Evolutionary conservation across 2,329 filamentous ascomycete genomes (phyloP).

Genomic region (Dactylellina parvicollis): DNA sequence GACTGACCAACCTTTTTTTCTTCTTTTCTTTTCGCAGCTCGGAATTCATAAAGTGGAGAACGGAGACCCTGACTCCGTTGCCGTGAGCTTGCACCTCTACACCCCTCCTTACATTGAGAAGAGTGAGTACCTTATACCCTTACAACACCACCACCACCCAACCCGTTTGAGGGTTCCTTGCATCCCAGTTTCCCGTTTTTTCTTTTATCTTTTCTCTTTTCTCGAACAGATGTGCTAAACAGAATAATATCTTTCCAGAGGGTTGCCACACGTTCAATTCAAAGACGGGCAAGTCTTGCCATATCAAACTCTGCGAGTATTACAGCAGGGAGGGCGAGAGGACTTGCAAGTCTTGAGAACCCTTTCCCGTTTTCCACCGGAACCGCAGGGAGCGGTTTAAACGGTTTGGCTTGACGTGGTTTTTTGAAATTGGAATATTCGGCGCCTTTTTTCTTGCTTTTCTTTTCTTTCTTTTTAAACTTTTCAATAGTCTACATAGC

Average conservation of each 20-base stretch:
- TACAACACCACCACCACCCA: too few species aligned
- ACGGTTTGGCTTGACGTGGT: too few species aligned
- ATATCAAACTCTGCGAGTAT: constrained; percentile 66
- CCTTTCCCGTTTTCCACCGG: neutral
- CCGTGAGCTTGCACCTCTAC: constrained; percentile 72
- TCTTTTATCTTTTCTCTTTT: neutral
- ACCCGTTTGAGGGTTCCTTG: neutral
- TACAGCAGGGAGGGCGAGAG: constrained; percentile 62
- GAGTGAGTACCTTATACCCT: constrained; percentile 51
- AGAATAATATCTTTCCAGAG: constrained; percentile 58
- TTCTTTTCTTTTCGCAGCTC: too few species aligned
- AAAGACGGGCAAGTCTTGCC: constrained; percentile 67
- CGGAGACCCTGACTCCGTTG: constrained; percentile 66
- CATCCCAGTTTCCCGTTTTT: constrained; percentile 1
- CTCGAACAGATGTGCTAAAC: neutral
- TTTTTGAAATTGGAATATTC: too few species aligned
- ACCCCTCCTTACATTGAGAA: constrained; percentile 72
- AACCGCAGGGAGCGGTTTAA: too few species aligned
- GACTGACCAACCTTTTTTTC: neutral
- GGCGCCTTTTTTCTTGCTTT: too few species aligned
- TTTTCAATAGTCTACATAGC: too few species aligned
- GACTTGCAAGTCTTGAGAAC: constrained; percentile 61
- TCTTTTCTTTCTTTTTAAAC: too few species aligned
- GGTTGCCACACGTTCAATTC: constrained; percentile 72
- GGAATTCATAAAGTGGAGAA: constrained; percentile 73